Percentiles rank a stretch among this genome's conserved stretches.
phyloP scores from a whole-genome alignment of 768 basidiomycete genomes.

The Cystofilobasidium macerans region DNA sequence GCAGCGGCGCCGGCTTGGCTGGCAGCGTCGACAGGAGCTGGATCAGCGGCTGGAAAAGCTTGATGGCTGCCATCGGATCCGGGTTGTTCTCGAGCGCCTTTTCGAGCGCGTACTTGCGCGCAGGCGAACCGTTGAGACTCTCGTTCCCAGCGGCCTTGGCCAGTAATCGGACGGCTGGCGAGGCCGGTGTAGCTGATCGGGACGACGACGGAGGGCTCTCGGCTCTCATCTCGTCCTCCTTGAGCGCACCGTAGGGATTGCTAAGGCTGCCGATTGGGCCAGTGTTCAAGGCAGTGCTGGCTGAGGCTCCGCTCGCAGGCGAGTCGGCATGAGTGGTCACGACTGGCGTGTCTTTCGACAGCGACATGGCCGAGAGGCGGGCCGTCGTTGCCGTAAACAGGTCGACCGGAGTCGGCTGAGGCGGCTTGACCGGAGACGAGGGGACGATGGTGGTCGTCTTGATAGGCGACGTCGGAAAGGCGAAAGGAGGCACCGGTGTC shows the following conservation, averaged over 20 bases:
- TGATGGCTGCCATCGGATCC: constrained; percentile 1
- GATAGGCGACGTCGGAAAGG: background rate
- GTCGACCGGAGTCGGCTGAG: too few relatives aligned
- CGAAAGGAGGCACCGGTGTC: too few relatives aligned
- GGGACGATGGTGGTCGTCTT: too few relatives aligned
- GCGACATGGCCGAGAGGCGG: too few relatives aligned
- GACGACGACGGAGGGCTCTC: background rate
- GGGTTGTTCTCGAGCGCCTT: constrained; percentile 2
- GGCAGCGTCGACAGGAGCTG: constrained; percentile 15
- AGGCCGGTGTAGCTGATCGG: background rate
- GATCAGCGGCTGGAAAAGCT: constrained; percentile 12
- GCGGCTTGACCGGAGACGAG: background rate
- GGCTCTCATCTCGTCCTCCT: background rate
- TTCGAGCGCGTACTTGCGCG: constrained; percentile 15
- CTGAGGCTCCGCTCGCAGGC: background rate
- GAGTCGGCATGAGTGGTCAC: background rate
- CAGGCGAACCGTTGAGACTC: background rate
- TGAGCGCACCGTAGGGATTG: background rate
- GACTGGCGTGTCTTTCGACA: too few relatives aligned
- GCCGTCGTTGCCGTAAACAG: too few relatives aligned
- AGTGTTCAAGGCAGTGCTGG: background rate
- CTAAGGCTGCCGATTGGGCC: background rate
- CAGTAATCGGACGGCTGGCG: background rate
- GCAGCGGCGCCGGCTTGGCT: constrained; percentile 8
- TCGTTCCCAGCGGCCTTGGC: background rate